Percentiles rank a stretch among this genome's conserved stretches.
Evolutionary conservation across 1,284 basidiomycete genomes (phyloP).

Genomic region (Sphaerobolus stellatus): DNA sequence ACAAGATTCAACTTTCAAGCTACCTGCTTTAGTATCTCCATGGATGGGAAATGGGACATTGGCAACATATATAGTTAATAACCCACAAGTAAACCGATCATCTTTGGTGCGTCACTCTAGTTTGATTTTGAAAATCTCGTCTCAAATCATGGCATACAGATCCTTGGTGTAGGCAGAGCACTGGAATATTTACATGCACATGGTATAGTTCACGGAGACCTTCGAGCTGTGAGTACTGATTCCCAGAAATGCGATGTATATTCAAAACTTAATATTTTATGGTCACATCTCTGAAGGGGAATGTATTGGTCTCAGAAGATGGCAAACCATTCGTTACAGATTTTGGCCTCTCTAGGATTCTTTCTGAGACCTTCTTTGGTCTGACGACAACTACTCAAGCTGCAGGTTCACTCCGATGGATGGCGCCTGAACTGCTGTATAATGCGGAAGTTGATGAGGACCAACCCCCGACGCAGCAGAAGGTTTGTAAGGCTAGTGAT

Average conservation of each 20-base stretch:
- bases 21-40: conserved; percentile 1
- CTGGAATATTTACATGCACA: background rate
- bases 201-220: background rate
- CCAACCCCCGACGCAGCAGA: too few species aligned
- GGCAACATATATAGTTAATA: background rate
- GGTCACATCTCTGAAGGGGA: too few species aligned
- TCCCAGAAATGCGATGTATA: background rate
- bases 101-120: background rate
- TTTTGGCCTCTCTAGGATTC: background rate
- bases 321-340: background rate
- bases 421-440: background rate
- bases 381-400: background rate
- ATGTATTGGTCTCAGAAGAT: background rate
- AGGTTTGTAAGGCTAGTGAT: background rate
- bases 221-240: background rate
- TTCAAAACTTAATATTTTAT: background rate
- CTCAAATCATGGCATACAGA: background rate
- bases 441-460: too few species aligned
- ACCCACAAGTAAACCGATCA: background rate
- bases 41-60: background rate
- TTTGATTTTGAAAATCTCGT: background rate
- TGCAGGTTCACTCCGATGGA: background rate
- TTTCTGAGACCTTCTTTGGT: background rate
- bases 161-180: background rate
- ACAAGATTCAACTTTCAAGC: too few species aligned